Evolutionary conservation across 768 basidiomycete genomes (phyloP).

Genomic region (Leccinum incarnatum): DNA sequence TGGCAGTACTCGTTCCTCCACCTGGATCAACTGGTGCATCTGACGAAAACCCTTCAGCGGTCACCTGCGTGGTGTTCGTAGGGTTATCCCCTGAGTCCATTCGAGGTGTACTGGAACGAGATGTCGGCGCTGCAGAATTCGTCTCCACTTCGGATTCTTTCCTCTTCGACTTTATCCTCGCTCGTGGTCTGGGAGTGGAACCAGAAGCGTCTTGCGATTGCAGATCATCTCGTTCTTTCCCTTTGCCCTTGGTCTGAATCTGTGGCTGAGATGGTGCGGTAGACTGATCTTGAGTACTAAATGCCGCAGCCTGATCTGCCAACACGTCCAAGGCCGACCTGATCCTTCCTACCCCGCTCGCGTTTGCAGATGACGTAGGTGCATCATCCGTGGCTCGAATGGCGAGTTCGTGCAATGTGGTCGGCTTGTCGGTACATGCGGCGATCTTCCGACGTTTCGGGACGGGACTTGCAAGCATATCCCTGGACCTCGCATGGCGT

Average conservation of each 20-base stretch:
- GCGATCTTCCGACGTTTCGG: constrained; percentile 38
- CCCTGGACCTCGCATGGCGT: constrained; percentile 28
- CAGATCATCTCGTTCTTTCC: constrained; percentile 15
- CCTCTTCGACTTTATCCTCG: constrained; percentile 9
- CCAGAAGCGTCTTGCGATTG: constrained; percentile 4
- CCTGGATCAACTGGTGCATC: constrained; percentile 23
- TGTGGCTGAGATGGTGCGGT: not conserved
- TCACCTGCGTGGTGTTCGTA: not conserved
- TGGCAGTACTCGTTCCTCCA: constrained; percentile 8
- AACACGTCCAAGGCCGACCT: constrained; percentile 67
- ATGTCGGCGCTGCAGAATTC: constrained; percentile 2
- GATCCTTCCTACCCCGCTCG: constrained; percentile 24
- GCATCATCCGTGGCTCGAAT: not conserved
- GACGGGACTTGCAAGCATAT: constrained; percentile 34
- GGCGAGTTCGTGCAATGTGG: constrained; percentile 3
- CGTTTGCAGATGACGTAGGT: constrained; percentile 1
- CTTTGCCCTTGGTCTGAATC: constrained; percentile 17
- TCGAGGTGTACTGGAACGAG: constrained; percentile 18
- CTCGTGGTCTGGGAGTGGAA: constrained; percentile 5
- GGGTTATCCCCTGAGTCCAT: constrained; percentile 11
- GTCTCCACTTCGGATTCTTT: constrained; percentile 6
- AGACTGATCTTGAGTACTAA: constrained; percentile 37
- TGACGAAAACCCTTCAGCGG: not conserved
- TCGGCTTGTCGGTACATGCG: constrained; percentile 10
- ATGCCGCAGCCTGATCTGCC: constrained; percentile 68